These are phyloP conservation scores for Tremella yokohamensis DNA, from an alignment of 768 basidiomycete genomes.

Conservation along the genomic window DNA sequence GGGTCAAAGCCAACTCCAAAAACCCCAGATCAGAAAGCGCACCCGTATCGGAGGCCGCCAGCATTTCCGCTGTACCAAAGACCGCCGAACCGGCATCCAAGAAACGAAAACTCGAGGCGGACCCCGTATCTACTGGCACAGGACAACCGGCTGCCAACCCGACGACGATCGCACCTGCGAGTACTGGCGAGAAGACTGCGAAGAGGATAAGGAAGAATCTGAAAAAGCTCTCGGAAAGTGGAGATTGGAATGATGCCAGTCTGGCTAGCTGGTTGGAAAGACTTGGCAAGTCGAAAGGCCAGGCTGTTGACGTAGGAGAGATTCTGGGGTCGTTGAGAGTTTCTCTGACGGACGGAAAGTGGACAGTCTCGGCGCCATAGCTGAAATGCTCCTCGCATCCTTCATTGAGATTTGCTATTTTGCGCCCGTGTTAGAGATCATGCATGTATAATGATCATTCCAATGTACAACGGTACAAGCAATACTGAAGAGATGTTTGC, in stretches of 20 bases:
- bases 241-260: conserved; percentile 8
- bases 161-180: conserved; percentile 7
- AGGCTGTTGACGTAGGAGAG: conserved; percentile 27
- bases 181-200: conserved; percentile 38
- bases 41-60: neutral
- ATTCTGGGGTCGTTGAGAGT: conserved; percentile 18
- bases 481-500: too few relatives aligned
- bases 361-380: neutral
- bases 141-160: conserved; percentile 6
- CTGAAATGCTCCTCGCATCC: too few relatives aligned
- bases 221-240: conserved; percentile 53
- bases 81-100: conserved; percentile 20
- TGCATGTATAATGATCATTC: too few relatives aligned
- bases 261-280: conserved; percentile 16
- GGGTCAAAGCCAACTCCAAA: conserved; percentile 45
- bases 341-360: conserved; percentile 16
- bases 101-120: conserved; percentile 34
- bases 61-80: neutral
- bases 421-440: too few relatives aligned
- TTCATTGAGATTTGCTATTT: too few relatives aligned
- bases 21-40: conserved; percentile 14
- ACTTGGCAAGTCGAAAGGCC: conserved; percentile 23
- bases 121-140: neutral
- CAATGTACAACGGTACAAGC: too few relatives aligned
- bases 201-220: conserved; percentile 53